Conservation (phyloP, 495 filamentous ascomycete species). For the Trypethelium eluteriae region DNA sequence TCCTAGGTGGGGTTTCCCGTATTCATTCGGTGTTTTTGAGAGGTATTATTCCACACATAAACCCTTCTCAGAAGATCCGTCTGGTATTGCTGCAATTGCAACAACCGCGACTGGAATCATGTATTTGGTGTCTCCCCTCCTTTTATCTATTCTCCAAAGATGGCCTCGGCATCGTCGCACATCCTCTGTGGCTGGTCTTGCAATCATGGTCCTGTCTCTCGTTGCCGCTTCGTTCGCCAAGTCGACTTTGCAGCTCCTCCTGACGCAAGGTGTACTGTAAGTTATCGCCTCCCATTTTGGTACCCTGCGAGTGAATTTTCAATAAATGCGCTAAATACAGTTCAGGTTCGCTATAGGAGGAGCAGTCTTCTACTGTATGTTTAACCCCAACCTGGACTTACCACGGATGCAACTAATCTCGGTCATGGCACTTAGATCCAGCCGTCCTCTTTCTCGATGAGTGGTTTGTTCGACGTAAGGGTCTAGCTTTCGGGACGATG, state of each 20-base stretch:
- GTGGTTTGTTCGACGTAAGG: slow-evolving; percentile 48
- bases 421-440: slow-evolving; percentile 42
- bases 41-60: slow-evolving; percentile 47
- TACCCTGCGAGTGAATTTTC: background rate
- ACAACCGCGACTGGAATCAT: slow-evolving; percentile 46
- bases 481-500: slow-evolving; percentile 51
- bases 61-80: slow-evolving; percentile 37
- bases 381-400: background rate
- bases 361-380: slow-evolving; percentile 3
- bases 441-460: slow-evolving; percentile 48
- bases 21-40: slow-evolving; percentile 56
- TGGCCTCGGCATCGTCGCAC: slow-evolving; percentile 25
- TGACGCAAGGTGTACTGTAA: slow-evolving; percentile 49
- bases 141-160: slow-evolving; percentile 31
- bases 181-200: slow-evolving; percentile 34
- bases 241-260: slow-evolving; percentile 41
- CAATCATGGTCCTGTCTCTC: slow-evolving; percentile 27
- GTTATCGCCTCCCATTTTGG: slow-evolving; percentile 33
- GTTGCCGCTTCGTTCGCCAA: slow-evolving; percentile 42
- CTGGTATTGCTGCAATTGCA: slow-evolving; percentile 45
- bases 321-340: background rate
- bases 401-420: slow-evolving; percentile 14
- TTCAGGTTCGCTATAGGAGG: slow-evolving; percentile 3
- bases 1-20: slow-evolving; percentile 42
- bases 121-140: slow-evolving; percentile 42